phyloP scores from a whole-genome alignment of 2,329 filamentous ascomycete species.

The Pestalotiopsis sp. region DNA sequence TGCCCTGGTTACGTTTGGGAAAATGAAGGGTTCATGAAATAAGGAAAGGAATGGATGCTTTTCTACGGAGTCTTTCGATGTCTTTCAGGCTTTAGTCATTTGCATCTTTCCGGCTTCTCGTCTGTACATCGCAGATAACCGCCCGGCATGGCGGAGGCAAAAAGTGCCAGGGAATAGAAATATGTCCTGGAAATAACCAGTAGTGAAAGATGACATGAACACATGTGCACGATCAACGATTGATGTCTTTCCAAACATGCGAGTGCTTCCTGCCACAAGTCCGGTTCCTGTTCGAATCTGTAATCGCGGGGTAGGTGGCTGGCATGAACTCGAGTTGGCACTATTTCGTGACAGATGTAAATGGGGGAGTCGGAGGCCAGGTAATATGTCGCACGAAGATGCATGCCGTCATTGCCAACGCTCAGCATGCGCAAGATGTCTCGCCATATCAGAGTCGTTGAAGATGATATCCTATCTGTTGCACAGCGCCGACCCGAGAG shows the following conservation, averaged over 20 bases:
- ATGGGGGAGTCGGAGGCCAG: no score
- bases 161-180: conserved; percentile 11
- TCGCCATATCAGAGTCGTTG: no score
- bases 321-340: no score
- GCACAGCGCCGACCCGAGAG: no score
- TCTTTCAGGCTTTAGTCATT: conserved; percentile 28
- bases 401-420: no score
- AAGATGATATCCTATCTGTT: no score
- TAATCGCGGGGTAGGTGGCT: no score
- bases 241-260: background rate
- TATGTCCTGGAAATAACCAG: conserved; percentile 3
- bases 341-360: no score
- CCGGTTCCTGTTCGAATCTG: no score
- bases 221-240: background rate
- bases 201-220: background rate
- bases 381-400: no score
- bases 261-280: no score
- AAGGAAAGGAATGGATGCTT: conserved; percentile 22
- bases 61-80: conserved; percentile 32
- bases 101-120: conserved; percentile 11
- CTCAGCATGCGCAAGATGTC: no score
- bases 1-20: conserved; percentile 26
- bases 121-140: conserved; percentile 17
- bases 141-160: conserved; percentile 11
- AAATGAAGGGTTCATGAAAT: conserved; percentile 23